Percentiles rank a stretch among this genome's conserved stretches.
phyloP scores from a whole-genome alignment of 1,284 basidiomycete species.

The Ganoderma lucidum region DNA sequence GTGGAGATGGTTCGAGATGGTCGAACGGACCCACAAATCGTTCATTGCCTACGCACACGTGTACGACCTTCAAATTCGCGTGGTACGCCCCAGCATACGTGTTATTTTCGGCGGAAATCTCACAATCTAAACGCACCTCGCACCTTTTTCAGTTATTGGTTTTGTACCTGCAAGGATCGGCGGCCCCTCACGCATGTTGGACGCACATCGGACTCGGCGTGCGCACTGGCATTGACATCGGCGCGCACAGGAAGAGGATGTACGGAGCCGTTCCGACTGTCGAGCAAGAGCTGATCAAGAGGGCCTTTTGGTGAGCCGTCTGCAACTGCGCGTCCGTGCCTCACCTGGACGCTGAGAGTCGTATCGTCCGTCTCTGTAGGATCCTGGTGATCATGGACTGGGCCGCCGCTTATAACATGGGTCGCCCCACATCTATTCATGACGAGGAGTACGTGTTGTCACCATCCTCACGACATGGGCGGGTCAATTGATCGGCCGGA shows the following conservation, averaged over 20 bases:
- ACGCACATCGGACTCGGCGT: conserved; percentile 58
- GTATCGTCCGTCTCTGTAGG: conserved; percentile 50
- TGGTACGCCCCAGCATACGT: conserved; percentile 34
- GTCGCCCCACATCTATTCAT: conserved; percentile 82
- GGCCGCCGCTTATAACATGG: conserved; percentile 71
- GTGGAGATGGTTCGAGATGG: conserved; percentile 77
- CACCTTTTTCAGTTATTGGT: conserved; percentile 39
- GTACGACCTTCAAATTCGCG: conserved; percentile 72
- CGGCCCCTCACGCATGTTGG: conserved; percentile 59
- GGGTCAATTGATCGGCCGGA: conserved; percentile 36
- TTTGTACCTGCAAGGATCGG: conserved; percentile 51
- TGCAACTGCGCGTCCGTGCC: neutral
- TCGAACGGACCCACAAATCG: conserved; percentile 62
- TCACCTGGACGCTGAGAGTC: too few relatives aligned
- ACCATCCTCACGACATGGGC: neutral
- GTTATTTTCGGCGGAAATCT: too few relatives aligned
- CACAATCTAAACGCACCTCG: too few relatives aligned
- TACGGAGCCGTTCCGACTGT: conserved; percentile 38
- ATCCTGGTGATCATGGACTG: conserved; percentile 70
- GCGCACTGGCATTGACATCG: conserved; percentile 55
- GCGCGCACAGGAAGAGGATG: conserved; percentile 48
- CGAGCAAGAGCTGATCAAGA: conserved; percentile 63
- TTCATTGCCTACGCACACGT: conserved; percentile 65
- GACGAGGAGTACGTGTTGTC: conserved; percentile 77
- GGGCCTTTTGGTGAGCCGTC: conserved; percentile 76